phyloP scores from a whole-genome alignment of 139 green algal species.

The Astrephomene gubernaculifera region DNA sequence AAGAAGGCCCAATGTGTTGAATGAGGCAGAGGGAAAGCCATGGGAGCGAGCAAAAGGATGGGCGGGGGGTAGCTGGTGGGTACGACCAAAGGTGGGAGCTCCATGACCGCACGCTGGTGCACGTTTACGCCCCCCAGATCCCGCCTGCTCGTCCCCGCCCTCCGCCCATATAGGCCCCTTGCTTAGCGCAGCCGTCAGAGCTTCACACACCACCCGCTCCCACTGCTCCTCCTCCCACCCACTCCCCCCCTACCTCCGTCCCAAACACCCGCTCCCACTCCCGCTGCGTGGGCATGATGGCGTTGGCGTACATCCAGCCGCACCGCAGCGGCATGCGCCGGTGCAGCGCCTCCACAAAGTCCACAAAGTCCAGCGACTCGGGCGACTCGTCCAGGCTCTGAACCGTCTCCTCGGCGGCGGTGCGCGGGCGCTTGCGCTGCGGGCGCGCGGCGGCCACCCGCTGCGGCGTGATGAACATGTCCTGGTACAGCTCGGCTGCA shows the following conservation, averaged over 20 bases:
- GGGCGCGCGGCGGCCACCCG: not conserved
- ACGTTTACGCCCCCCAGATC: too few species aligned
- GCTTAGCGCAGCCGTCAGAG: too few species aligned
- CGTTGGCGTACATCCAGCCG: conserved; percentile 50
- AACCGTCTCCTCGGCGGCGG: conserved; percentile 4
- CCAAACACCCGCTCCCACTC: conserved; percentile 40
- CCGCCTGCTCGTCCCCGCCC: too few species aligned
- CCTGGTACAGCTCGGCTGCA: conserved; percentile 42
- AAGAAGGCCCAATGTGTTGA: too few species aligned
- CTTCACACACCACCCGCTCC: not conserved
- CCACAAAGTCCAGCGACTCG: conserved; percentile 36
- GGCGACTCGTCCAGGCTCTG: conserved; percentile 9
- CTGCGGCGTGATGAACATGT: conserved; percentile 47
- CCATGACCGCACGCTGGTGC: too few species aligned
- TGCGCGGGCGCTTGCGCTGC: conserved; percentile 32
- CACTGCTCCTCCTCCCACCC: not conserved
- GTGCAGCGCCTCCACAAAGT: conserved; percentile 50
- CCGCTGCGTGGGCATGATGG: conserved; percentile 13
- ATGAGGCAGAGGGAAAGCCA: too few species aligned
- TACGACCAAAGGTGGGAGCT: too few species aligned
- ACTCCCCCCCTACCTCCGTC: not conserved
- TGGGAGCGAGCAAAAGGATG: too few species aligned
- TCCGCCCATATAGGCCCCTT: too few species aligned
- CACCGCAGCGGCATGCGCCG: conserved; percentile 45
- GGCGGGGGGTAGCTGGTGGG: too few species aligned